A percentile compares a stretch with the other conserved stretches of the same genome.
phyloP scores from a whole-genome alignment of 345 rosid genomes.

The Jatropha curcas region DNA sequence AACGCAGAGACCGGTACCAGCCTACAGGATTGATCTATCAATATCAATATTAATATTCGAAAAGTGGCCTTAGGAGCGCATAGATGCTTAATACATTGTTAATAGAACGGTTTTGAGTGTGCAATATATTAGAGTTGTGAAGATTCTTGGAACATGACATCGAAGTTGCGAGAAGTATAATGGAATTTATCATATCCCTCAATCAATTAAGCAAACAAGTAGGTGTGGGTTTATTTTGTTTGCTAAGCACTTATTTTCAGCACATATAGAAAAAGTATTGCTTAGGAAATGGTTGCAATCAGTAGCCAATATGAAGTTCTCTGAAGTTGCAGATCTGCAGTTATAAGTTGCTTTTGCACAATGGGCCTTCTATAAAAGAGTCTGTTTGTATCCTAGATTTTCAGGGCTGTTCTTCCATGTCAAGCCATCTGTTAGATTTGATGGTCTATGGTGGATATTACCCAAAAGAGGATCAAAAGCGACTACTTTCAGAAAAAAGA shows the following conservation, averaged over 20 bases:
- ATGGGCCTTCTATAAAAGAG: background rate
- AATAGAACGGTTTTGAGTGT: constrained; percentile 4
- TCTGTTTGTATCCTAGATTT: constrained; percentile 4
- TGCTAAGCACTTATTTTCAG: constrained; percentile 8
- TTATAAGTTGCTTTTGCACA: constrained; percentile 14
- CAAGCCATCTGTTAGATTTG: background rate
- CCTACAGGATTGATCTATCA: constrained; percentile 24
- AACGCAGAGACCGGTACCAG: constrained; percentile 29
- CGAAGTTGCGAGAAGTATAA: constrained; percentile 2
- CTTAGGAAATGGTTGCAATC: background rate
- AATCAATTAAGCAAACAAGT: no score
- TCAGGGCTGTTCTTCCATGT: background rate
- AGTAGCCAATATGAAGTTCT: background rate
- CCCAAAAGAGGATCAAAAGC: background rate
- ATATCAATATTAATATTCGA: constrained; percentile 15
- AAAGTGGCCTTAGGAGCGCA: constrained; percentile 23
- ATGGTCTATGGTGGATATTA: background rate
- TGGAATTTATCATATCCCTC: no score
- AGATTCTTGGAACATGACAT: constrained; percentile 4
- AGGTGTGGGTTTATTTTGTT: background rate
- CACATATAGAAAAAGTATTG: constrained; percentile 7
- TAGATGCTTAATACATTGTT: constrained; percentile 6
- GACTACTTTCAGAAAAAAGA: background rate
- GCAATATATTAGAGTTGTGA: constrained; percentile 4
- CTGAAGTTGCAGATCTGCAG: constrained; percentile 6